These are phyloP conservation scores for Protea cynaroides DNA, from an alignment of 164 flowering plant species.

Conservation along the genomic window DNA sequence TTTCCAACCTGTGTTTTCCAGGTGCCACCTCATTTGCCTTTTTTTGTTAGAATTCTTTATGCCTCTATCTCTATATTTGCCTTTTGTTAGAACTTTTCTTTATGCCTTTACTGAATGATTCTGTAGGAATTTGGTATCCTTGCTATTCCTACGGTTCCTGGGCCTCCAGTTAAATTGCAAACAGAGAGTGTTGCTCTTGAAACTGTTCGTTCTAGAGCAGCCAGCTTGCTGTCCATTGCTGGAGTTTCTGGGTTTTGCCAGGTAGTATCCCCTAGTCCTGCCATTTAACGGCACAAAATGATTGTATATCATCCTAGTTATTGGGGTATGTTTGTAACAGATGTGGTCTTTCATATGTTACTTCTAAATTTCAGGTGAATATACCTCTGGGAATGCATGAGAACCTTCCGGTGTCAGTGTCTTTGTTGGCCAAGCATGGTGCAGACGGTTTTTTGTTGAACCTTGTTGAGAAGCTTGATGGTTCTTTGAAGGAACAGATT, in stretches of 20 bases:
- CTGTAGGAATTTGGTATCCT: slow-evolving; percentile 65
- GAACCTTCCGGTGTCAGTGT: slow-evolving; percentile 64
- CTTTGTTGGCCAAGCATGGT: slow-evolving; percentile 78
- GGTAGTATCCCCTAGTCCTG: slow-evolving; percentile 26
- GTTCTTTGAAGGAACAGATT: slow-evolving; percentile 40
- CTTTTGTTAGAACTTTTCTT: too few relatives aligned
- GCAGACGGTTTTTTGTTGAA: slow-evolving; percentile 69
- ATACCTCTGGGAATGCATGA: slow-evolving; percentile 70
- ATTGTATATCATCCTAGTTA: neutral
- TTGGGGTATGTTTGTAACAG: too few relatives aligned
- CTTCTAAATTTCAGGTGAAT: slow-evolving; percentile 43
- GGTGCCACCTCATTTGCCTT: too few relatives aligned
- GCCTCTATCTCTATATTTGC: too few relatives aligned
- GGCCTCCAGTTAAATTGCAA: slow-evolving; percentile 75
- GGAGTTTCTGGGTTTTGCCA: slow-evolving; percentile 90
- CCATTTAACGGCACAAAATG: neutral
- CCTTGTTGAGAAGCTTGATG: slow-evolving; percentile 48
- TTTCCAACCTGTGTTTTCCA: too few relatives aligned
- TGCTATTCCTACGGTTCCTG: slow-evolving; percentile 81
- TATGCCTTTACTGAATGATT: too few relatives aligned
- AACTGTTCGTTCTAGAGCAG: too few relatives aligned
- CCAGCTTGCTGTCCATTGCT: slow-evolving; percentile 71
- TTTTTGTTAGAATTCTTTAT: too few relatives aligned
- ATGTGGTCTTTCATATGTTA: too few relatives aligned
- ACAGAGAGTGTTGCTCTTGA: slow-evolving; percentile 51